Evolutionary conservation across 495 filamentous ascomycete species (phyloP), one percentile per base, ranked within the genome.

Genomic region (Pseudoneurospora amorphoporcata): DNA sequence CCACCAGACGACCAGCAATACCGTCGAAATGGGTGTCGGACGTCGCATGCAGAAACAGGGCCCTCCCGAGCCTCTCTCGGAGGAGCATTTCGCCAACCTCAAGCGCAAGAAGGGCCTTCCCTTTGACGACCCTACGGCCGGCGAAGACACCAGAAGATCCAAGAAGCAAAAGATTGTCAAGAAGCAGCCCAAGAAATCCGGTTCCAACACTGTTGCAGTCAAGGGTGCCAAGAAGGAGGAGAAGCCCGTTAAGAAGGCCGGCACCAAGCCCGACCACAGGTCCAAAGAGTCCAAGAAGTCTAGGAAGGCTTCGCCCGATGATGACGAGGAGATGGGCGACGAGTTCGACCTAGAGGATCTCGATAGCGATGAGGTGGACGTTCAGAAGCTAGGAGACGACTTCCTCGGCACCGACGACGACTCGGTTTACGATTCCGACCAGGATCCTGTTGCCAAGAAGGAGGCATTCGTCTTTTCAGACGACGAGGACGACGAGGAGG

Each of bases 11-110:
- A 70, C 75, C 58, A 65, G 38, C 69, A 74, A 70, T 72, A 65
- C 70, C 72, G 72, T 69, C 39, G 89, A 81, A 80, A 98, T 97
- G 94, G 94, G 94, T 83, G 85, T 88, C 72, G 92, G 93, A 74
- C 92, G 94, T 77, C 94, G 95, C 74, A 95, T 97, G 91, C 90
- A 92, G 80, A 97, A 98, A 83, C 95, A 99, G 85, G 96, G 93
- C 42, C 87, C 92, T 73, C 96, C 96, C 39, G 87, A 89, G 72
- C 87, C 90, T 39, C 87, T 97, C 72, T 91, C 95, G 76, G 94
- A 97, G 80, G 89, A 88, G 37, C 91, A 91, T 76, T 89, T 92
- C 73, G 86, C 90, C 40, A 89, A 89, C 69, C 79, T 90, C 71
- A 92, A 97, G 86, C 86, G 92, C 78, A 96, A 97, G 82, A 88